Conservation (phyloP, 176 grass and related monocot species). For the Eragrostis curvula region DNA sequence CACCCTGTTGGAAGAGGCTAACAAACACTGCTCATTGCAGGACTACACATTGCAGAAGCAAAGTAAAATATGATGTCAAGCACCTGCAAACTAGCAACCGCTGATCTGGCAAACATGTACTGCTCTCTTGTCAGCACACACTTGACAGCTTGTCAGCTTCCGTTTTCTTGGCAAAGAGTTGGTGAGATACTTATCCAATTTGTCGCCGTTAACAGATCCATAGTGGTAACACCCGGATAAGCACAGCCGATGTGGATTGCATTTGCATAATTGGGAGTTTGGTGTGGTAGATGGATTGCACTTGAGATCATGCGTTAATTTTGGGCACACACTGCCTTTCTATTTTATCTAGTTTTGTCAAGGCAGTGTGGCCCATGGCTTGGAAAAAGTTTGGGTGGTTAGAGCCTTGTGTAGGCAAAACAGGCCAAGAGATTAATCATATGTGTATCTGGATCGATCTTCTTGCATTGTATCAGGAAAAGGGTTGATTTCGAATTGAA, state of each 20-base stretch:
- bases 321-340: not conserved
- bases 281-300: constrained; percentile 37
- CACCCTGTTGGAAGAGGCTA: not conserved
- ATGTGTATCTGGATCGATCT: not conserved
- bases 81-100: not conserved
- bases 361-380: constrained; percentile 28
- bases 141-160: not conserved
- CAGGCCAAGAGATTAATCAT: constrained; percentile 8
- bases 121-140: constrained; percentile 16
- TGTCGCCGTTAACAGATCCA: constrained; percentile 6
- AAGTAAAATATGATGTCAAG: constrained; percentile 25
- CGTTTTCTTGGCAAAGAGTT: constrained; percentile 18
- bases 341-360: constrained; percentile 32
- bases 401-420: not conserved
- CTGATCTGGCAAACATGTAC: not conserved
- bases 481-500: constrained; percentile 28
- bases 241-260: constrained; percentile 48
- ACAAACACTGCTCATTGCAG: not conserved
- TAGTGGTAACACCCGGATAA: constrained; percentile 28
- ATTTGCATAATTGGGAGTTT: constrained; percentile 14
- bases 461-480: not conserved
- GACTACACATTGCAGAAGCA: not conserved
- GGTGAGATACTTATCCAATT: constrained; percentile 29
- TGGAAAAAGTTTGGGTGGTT: constrained; percentile 23
- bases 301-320: not conserved